Evolutionary conservation across 768 basidiomycete species (phyloP).

Genomic region (Panaeolus cyanescens): DNA sequence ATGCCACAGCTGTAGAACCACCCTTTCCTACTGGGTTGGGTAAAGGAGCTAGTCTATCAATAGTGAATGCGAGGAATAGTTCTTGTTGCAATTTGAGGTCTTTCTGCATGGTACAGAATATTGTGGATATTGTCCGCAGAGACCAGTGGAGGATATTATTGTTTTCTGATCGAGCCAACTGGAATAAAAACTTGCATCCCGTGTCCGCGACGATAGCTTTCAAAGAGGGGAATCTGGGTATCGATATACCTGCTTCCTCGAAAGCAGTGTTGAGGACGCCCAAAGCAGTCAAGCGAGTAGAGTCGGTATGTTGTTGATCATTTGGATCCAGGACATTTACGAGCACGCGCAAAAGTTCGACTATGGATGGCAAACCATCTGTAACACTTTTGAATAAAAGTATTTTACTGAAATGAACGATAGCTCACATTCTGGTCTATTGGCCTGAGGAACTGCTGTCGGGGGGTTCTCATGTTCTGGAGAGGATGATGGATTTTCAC

Average conservation of each 20-base stretch:
- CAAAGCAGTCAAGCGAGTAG: slow-evolving; percentile 87
- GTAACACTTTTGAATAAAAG: slow-evolving; percentile 16
- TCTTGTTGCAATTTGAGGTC: slow-evolving; percentile 95
- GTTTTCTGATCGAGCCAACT: slow-evolving; percentile 91
- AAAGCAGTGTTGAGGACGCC: slow-evolving; percentile 86
- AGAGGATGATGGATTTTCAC: slow-evolving; percentile 5
- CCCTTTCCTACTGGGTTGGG: slow-evolving; percentile 25
- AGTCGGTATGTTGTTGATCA: slow-evolving; percentile 95
- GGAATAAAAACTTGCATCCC: slow-evolving; percentile 96
- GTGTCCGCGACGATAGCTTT: slow-evolving; percentile 78
- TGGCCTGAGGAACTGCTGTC: slow-evolving; percentile 25
- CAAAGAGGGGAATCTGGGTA: slow-evolving; percentile 80
- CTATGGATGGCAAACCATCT: slow-evolving; percentile 91
- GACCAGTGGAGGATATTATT: slow-evolving; percentile 75
- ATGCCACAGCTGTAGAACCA: slow-evolving; percentile 22
- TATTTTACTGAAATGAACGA: not conserved
- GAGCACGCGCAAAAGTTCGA: slow-evolving; percentile 91
- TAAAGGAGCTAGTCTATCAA: slow-evolving; percentile 85
- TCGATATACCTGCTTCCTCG: slow-evolving; percentile 76
- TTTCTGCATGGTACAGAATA: slow-evolving; percentile 84
- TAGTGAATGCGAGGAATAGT: slow-evolving; percentile 90
- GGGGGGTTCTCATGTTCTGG: slow-evolving; percentile 20
- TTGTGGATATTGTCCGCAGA: slow-evolving; percentile 82
- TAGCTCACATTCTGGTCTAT: slow-evolving; percentile 45
- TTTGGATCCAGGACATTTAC: slow-evolving; percentile 94